Conservation (phyloP, 257 asterid species). For the Paraleonurus japonicus region DNA sequence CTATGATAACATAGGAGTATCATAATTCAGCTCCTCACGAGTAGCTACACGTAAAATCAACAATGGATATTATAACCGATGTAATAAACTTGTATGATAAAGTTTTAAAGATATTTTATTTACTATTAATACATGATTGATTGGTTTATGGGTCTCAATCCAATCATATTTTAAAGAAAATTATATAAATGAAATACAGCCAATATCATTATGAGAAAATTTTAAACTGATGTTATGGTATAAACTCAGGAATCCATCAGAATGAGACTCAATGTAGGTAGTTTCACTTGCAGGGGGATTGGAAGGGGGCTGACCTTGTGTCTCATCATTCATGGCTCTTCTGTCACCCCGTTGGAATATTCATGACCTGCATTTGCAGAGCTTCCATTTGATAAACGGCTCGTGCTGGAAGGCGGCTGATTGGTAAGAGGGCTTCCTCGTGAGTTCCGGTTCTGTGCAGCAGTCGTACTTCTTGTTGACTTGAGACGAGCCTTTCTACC, state of each 20-base stretch:
- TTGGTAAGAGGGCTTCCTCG: constrained; percentile 54
- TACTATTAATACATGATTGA: too few relatives aligned
- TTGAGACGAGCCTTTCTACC: constrained; percentile 94
- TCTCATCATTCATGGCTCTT: constrained; percentile 47
- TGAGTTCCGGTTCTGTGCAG: constrained; percentile 69
- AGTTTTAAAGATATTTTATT: too few relatives aligned
- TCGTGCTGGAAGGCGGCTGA: constrained; percentile 40
- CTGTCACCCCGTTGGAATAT: constrained; percentile 50
- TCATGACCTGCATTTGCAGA: constrained; percentile 55
- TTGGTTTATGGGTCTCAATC: too few relatives aligned
- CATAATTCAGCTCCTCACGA: not conserved
- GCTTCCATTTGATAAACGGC: constrained; percentile 54
- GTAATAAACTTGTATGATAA: too few relatives aligned
- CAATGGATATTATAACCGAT: too few relatives aligned
- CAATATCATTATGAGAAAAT: too few relatives aligned
- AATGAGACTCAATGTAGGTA: not conserved
- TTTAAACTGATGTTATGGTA: not conserved
- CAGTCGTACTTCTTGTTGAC: constrained; percentile 80
- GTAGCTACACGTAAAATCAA: not conserved
- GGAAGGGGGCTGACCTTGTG: not conserved
- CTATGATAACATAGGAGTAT: not conserved
- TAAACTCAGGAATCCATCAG: not conserved
- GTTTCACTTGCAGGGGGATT: not conserved
- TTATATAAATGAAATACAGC: not conserved
- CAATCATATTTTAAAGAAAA: too few relatives aligned